Percentiles rank a stretch among this genome's conserved stretches.
phyloP scores from a whole-genome alignment of 2,329 filamentous ascomycete genomes.

The Apiospora marii region DNA sequence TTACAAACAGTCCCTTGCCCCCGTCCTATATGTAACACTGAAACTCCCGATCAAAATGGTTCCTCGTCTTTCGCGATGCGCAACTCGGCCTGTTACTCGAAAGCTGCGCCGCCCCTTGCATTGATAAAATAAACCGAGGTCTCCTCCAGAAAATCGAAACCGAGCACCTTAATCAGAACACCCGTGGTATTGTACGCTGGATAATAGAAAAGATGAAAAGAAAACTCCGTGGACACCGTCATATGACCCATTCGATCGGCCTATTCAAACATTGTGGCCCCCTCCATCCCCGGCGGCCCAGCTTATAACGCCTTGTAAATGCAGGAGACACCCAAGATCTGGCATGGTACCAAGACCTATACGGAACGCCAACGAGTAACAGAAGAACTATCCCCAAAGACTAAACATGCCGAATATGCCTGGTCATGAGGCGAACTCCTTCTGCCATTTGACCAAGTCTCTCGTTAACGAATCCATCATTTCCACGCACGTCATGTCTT shows the following conservation, averaged over 20 bases:
- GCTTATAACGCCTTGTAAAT: slow-evolving; percentile 25
- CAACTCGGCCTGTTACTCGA: not conserved
- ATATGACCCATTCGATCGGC: not conserved
- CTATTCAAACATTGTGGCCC: not conserved
- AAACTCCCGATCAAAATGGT: not conserved
- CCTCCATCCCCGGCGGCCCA: not conserved
- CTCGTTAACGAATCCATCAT: slow-evolving; percentile 91
- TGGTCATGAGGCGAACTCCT: slow-evolving; percentile 60
- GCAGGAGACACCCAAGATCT: slow-evolving; percentile 23
- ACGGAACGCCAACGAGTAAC: slow-evolving; percentile 9
- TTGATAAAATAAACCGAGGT: not conserved
- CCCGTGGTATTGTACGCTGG: slow-evolving; percentile 18
- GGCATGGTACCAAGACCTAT: slow-evolving; percentile 28
- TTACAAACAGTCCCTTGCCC: not conserved
- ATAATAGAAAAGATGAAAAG: not conserved
- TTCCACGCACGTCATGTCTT: slow-evolving; percentile 78
- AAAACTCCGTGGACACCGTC: slow-evolving; percentile 11
- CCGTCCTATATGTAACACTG: slow-evolving; percentile 11
- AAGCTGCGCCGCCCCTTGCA: not conserved
- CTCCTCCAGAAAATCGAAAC: not conserved
- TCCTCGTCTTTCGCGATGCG: not conserved
- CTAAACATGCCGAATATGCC: not conserved
- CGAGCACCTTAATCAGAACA: slow-evolving; percentile 14
- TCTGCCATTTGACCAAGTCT: slow-evolving; percentile 86
- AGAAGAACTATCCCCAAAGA: not conserved